phyloP scores from a whole-genome alignment of 2,329 filamentous ascomycete genomes.

The Phaeosphaeriaceae sp. region DNA sequence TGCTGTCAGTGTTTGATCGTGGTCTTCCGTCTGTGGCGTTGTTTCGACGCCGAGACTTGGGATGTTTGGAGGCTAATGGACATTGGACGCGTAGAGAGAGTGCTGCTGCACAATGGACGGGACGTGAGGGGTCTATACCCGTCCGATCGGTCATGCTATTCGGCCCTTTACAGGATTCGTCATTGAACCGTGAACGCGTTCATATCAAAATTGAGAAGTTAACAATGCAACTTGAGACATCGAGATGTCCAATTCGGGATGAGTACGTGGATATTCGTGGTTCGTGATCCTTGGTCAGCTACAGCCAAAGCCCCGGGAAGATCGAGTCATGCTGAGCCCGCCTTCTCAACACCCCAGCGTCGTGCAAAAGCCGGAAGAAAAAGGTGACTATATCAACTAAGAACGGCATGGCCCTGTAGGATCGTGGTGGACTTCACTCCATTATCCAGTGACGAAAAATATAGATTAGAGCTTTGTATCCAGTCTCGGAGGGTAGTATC shows the following conservation, averaged over 20 bases:
- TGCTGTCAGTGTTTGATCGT: slow-evolving; percentile 9
- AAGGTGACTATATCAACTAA: too few relatives aligned
- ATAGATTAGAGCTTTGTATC: too few relatives aligned
- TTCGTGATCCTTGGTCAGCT: neutral
- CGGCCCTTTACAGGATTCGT: neutral
- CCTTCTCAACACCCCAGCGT: too few relatives aligned
- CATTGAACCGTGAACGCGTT: neutral
- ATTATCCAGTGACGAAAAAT: too few relatives aligned
- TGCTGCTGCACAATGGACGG: neutral
- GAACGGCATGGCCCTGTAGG: too few relatives aligned
- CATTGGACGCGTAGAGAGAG: neutral
- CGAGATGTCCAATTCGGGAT: neutral
- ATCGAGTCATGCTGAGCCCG: neutral
- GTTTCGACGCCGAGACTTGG: slow-evolving; percentile 35
- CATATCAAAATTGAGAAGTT: neutral
- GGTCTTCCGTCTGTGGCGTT: slow-evolving; percentile 6
- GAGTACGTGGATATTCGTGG: neutral
- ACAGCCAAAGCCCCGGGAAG: neutral
- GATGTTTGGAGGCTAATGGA: slow-evolving; percentile 30
- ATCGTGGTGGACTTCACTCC: too few relatives aligned
- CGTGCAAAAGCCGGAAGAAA: too few relatives aligned
- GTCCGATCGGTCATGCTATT: neutral
- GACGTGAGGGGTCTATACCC: neutral
- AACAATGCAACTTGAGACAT: neutral
- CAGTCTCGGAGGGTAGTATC: too few relatives aligned